Evolutionary conservation across 352 stramenopile genomes (phyloP), one percentile per base, ranked within the genome.

Genomic region (Globisporangium alternatum): DNA sequence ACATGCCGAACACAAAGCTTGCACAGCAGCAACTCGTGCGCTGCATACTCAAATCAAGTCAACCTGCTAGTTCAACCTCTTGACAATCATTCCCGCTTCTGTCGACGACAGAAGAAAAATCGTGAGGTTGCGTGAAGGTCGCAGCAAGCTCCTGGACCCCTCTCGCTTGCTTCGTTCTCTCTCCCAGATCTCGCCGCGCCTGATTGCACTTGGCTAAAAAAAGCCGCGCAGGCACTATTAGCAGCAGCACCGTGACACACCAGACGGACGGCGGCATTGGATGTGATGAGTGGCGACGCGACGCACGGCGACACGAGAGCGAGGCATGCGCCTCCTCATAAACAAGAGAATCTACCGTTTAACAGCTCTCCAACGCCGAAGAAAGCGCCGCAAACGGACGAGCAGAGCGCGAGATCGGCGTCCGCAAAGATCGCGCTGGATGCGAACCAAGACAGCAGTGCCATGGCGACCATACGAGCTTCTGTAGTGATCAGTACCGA

Each of bases 71-170:
- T 58, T 58, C 30, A 58, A 58, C 52, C 48, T 28, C 21, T 28
- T 31, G 52, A 45, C 30, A 31, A 45, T 58, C 52, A 58, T 33
- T 58, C 52, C 31, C 31, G 33, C 25, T 9, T 19, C 39, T 61
- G 55, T 61, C 33, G 39, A 61, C 55, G 55, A 61, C 39, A 21
- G 30, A 61, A 48, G 41, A 61, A 37, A 35, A 22, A 28, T 21
- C 19, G 41, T 2, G 55, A 63, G 43, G 56, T 63, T 30, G 56
- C 56, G 56, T 43, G 41, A 63, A 63, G 43, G 56, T 63, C 44
- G 56, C 41, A 12, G 13, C 22, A 55, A 44, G 9, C 9, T 9
- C 9, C 19, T 28, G 13, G 19, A 31, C 35, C 53, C 28, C 53
- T 47, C 31, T 30, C 49, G 17, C 25, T 52, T 28, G 25, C 25